A percentile compares a stretch with the other conserved stretches of the same genome.
phyloP scores from a whole-genome alignment of 2,329 filamentous ascomycete genomes.

The Shiraia sp. region DNA sequence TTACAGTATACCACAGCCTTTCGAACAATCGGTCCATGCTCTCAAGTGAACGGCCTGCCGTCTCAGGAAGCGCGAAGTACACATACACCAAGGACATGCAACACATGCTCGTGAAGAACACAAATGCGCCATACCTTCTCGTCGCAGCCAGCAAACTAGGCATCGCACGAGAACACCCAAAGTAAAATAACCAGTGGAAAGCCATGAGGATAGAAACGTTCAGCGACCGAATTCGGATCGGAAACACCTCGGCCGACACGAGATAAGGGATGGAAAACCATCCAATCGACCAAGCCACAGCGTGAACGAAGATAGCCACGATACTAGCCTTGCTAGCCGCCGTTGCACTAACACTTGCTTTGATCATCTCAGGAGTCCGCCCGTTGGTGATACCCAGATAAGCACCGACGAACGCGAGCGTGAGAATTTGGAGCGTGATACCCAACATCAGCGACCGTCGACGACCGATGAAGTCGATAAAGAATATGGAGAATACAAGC shows the following conservation, averaged over 20 bases:
- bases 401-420: slow-evolving; percentile 32
- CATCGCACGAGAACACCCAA: slow-evolving; percentile 42
- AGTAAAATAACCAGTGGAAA: slow-evolving; percentile 48
- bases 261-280: slow-evolving; percentile 54
- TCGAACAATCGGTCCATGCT: slow-evolving; percentile 20
- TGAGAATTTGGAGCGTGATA: slow-evolving; percentile 39
- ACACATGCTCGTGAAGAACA: slow-evolving; percentile 36
- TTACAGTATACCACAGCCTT: slow-evolving; percentile 20
- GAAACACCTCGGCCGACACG: slow-evolving; percentile 53
- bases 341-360: slow-evolving; percentile 11
- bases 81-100: slow-evolving; percentile 35
- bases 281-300: slow-evolving; percentile 53
- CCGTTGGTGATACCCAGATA: slow-evolving; percentile 38
- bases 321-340: slow-evolving; percentile 47
- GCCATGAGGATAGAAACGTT: slow-evolving; percentile 50
- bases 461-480: slow-evolving; percentile 22
- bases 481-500: slow-evolving; percentile 38
- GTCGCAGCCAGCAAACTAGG: slow-evolving; percentile 40
- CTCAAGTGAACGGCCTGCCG: slow-evolving; percentile 21
- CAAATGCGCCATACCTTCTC: slow-evolving; percentile 36
- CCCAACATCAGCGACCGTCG: slow-evolving; percentile 42
- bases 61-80: slow-evolving; percentile 39
- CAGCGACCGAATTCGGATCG: slow-evolving; percentile 48
- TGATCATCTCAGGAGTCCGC: slow-evolving; percentile 3
- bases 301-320: slow-evolving; percentile 50